phyloP scores from a whole-genome alignment of 2,329 filamentous ascomycete genomes.

The Magnaporthiopsis incrustans region DNA sequence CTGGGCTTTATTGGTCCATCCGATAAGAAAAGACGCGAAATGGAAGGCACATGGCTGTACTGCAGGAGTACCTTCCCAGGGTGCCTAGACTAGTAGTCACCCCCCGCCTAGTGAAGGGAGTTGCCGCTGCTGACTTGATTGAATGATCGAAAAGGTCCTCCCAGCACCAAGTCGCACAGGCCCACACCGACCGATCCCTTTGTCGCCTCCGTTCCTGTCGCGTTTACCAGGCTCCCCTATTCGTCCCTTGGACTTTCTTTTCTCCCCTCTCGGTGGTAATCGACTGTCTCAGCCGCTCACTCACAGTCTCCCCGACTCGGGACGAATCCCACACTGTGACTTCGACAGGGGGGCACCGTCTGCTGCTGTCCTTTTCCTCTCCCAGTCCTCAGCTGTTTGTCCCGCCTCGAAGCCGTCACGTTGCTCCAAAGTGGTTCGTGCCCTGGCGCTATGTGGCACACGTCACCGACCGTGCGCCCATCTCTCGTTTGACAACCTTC shows the following conservation, averaged over 20 bases:
- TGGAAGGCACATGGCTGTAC: background rate
- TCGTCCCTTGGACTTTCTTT: background rate
- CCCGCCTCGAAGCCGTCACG: too few species aligned
- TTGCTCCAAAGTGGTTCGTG: background rate
- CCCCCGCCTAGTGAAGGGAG: background rate
- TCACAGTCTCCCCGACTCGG: too few species aligned
- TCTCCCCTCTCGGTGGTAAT: background rate
- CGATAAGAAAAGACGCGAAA: background rate
- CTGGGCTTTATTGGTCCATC: too few species aligned
- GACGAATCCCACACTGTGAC: background rate
- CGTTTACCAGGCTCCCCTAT: background rate
- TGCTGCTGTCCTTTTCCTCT: background rate
- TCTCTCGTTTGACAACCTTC: background rate
- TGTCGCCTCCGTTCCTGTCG: background rate
- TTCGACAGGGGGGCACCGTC: background rate
- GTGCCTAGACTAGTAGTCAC: too few species aligned
- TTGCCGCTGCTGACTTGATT: background rate
- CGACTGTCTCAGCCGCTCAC: too few species aligned
- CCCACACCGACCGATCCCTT: background rate
- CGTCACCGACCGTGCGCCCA: background rate
- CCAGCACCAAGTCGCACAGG: background rate
- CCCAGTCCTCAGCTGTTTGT: background rate
- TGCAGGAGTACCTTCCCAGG: background rate
- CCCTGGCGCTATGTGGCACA: background rate
- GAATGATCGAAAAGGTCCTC: background rate